Conservation (phyloP, 2,329 filamentous ascomycete genomes). For the Arthrobotrys musiformis region DNA sequence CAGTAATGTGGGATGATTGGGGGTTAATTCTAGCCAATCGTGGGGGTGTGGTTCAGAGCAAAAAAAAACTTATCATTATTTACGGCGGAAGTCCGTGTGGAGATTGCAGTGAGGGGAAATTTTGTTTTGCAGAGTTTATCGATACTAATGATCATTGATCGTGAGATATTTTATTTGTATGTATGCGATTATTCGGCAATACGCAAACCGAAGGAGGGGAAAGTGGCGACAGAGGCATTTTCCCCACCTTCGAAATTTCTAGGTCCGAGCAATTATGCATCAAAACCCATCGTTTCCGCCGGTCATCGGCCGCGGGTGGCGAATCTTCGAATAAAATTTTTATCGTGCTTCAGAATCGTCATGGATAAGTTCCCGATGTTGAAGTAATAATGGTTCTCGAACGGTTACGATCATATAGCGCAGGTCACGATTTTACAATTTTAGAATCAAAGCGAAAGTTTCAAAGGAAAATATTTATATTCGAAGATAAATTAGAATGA, state of each 20-base stretch:
- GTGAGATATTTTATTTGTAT: too few relatives aligned
- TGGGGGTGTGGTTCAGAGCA: background rate
- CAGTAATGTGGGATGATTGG: constrained; percentile 18
- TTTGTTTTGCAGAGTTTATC: background rate
- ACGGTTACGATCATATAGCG: too few relatives aligned
- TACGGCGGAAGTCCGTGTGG: background rate
- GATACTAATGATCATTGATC: background rate
- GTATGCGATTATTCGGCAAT: background rate
- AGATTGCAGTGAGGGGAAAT: background rate
- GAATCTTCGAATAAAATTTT: too few relatives aligned
- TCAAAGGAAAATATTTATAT: constrained; percentile 8
- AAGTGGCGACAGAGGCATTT: background rate
- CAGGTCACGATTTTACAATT: background rate
- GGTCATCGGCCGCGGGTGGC: too few relatives aligned
- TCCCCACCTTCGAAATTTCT: background rate
- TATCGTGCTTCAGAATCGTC: too few relatives aligned
- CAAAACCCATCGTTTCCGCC: too few relatives aligned
- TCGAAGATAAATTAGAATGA: background rate
- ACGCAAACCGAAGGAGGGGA: background rate
- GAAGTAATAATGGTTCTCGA: background rate
- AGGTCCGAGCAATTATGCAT: too few relatives aligned
- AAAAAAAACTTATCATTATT: background rate
- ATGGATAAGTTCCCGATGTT: too few relatives aligned
- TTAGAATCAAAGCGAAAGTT: background rate
- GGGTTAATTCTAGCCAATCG: constrained; percentile 1